Evolutionary conservation across 495 filamentous ascomycete species (phyloP).

Genomic region (Aspergillus nanangensis): DNA sequence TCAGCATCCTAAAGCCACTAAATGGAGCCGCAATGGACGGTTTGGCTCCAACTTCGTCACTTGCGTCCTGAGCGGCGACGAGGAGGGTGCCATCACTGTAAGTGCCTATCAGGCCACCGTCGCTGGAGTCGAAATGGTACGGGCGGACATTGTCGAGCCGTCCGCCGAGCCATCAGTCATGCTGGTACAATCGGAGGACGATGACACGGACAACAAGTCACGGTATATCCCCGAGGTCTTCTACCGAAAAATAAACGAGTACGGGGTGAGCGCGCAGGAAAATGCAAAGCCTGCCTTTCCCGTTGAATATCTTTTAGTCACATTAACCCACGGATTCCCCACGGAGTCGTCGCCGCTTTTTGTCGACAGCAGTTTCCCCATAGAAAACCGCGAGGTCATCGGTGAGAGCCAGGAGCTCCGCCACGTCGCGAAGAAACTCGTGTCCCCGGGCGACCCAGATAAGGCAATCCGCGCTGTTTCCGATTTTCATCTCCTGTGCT

Average conservation of each 20-base stretch:
- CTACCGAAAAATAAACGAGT: constrained; percentile 92
- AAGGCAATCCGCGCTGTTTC: constrained; percentile 67
- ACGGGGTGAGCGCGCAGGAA: constrained; percentile 92
- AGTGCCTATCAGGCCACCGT: constrained; percentile 94
- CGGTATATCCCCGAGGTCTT: constrained; percentile 98
- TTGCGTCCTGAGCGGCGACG: constrained; percentile 88
- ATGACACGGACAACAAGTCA: constrained; percentile 61
- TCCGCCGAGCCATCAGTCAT: constrained; percentile 90
- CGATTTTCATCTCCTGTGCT: constrained; percentile 90
- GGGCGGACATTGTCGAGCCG: constrained; percentile 91
- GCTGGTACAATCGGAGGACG: constrained; percentile 90
- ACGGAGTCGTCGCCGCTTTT: constrained; percentile 72
- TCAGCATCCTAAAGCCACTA: constrained; percentile 81
- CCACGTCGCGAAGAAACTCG: constrained; percentile 56
- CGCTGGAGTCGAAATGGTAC: constrained; percentile 92
- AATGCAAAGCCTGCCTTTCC: constrained; percentile 96
- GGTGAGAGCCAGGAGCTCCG: constrained; percentile 76
- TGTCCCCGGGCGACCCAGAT: constrained; percentile 54
- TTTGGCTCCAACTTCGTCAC: constrained; percentile 98
- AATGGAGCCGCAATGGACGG: constrained; percentile 92
- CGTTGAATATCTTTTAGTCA: constrained; percentile 93
- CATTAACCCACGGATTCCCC: constrained; percentile 94
- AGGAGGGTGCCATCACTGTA: constrained; percentile 80
- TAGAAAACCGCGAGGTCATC: constrained; percentile 83
- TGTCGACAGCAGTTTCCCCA: constrained; percentile 65